Percentiles rank a stretch among this genome's conserved stretches.
phyloP scores from a whole-genome alignment of 129 eudicot species.

The Centrapalus pauciflorus region DNA sequence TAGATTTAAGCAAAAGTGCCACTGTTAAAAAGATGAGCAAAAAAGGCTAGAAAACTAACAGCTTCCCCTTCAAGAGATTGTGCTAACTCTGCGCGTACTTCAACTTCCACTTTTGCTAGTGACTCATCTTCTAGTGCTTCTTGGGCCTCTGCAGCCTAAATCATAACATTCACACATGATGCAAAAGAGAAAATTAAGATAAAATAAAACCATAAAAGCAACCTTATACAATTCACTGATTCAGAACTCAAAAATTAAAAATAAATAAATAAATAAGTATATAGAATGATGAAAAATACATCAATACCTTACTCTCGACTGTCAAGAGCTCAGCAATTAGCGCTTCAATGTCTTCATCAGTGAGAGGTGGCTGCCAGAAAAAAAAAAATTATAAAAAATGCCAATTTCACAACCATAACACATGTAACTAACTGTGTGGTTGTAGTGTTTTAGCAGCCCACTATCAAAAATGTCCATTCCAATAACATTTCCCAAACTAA shows the following conservation, averaged over 20 bases:
- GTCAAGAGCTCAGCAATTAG: constrained; percentile 78
- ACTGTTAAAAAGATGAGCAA: background rate
- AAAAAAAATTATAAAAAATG: constrained; percentile 12
- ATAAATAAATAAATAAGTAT: background rate
- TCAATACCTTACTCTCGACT: constrained; percentile 85
- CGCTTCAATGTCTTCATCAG: constrained; percentile 81
- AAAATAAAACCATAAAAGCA: too few species aligned
- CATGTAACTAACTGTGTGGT: too few species aligned
- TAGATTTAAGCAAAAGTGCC: background rate
- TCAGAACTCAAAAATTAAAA: background rate
- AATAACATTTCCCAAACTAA: too few species aligned
- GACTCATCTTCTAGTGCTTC: constrained; percentile 95
- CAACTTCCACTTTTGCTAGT: constrained; percentile 67
- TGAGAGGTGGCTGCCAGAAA: constrained; percentile 54
- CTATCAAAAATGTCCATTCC: too few species aligned
- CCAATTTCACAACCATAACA: background rate
- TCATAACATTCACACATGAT: constrained; percentile 2
- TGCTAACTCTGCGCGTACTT: constrained; percentile 80
- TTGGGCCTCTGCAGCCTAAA: constrained; percentile 98
- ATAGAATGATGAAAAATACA: background rate
- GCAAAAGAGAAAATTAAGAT: background rate
- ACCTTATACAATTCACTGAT: too few species aligned
- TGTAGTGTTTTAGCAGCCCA: too few species aligned
- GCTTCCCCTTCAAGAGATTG: constrained; percentile 67
- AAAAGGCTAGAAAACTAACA: constrained; percentile 33